Base-by-base conservation (phyloP, 2,329 filamentous ascomycete genomes). In the Akanthomyces uredinophilus region DNA sequence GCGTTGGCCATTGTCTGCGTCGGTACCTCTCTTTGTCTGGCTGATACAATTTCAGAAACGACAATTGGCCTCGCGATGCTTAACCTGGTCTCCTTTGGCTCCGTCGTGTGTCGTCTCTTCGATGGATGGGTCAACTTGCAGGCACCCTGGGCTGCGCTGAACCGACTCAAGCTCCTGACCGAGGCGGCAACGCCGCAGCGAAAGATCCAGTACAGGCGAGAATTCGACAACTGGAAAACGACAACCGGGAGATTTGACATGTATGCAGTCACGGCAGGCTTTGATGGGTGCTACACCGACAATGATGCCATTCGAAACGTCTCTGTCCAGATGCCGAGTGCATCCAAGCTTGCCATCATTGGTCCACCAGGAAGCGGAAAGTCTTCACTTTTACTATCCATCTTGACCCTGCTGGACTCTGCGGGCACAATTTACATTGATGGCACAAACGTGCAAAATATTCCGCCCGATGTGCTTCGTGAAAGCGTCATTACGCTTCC, bases 1-100 rank as follows among this genome's bases (percentile, higher is more conserved):
- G 74, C 68, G 2, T 71, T 82, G 29, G 79, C 79, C 1, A 73
- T 77, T 1, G 64, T 80, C 7, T 65, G 82, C 5, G 75, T 83
- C n/a, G 70, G 74, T 14, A 68, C 81, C 1, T 75, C 78, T 1
- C 73, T 81, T 1, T 20, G 60, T 18, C 51, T 66, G 63, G 54
- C 62, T 10, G 18, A 62, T 61, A 6, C 20, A 50, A 18, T 27
- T 52, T 39, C 58, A 53, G 22, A 60, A 63, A 54, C 24, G 58
- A 16, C 64, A 1, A 49, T 46, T 51, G 60, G 52, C 20, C 43
- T 61, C 2, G 32, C 62, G 2, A 37, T 67, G n/a, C 64, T 64
- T 29, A 60, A 37, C 51, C 66, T 68, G 8, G 69, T 68, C 27
- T 67, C 65, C 11, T 70, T 63, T 55, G 70, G 64, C 64, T 68